These are phyloP conservation scores for Phalaenopsis aphrodite DNA, from an alignment of 106 monocot species.

Conservation along the genomic window DNA sequence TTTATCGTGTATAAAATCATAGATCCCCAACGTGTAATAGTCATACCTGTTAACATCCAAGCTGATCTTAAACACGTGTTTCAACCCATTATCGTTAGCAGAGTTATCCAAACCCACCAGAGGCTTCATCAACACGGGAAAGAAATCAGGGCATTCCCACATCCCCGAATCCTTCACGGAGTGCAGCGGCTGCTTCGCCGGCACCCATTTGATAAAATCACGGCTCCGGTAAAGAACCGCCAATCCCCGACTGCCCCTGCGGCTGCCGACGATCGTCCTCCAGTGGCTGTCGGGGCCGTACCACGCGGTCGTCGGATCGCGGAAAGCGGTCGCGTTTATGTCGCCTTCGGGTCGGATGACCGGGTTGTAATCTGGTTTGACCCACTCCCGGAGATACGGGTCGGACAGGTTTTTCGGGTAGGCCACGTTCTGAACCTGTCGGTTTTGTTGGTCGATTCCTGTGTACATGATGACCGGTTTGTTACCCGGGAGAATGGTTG, in stretches of 20 bases:
- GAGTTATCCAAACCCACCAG: constrained; percentile 26
- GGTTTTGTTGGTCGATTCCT: constrained; percentile 38
- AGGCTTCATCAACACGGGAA: constrained; percentile 32
- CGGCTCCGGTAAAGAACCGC: constrained; percentile 48
- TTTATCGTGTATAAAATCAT: constrained; percentile 17
- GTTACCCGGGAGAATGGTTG: constrained; percentile 64
- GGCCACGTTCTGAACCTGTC: constrained; percentile 79
- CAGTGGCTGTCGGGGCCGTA: constrained; percentile 27
- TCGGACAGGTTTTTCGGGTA: constrained; percentile 72
- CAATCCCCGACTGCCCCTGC: constrained; percentile 12
- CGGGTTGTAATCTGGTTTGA: constrained; percentile 80
- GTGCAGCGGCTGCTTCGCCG: constrained; percentile 46
- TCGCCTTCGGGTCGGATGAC: constrained; percentile 30
- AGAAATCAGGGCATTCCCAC: constrained; percentile 94
- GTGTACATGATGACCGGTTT: constrained; percentile 72
- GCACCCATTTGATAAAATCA: constrained; percentile 55
- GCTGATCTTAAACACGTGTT: constrained; percentile 74
- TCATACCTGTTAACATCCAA: constrained; percentile 54
- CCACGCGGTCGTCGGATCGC: constrained; percentile 91
- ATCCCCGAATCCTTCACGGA: constrained; percentile 36
- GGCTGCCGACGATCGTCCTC: constrained; percentile 41
- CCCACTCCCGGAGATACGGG: constrained; percentile 67
- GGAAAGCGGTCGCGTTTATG: constrained; percentile 29
- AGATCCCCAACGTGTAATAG: constrained; percentile 71
- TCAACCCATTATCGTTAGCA: constrained; percentile 4